phyloP scores from a whole-genome alignment of 352 stramenopile genomes.

The Pythium phragmiticola region DNA sequence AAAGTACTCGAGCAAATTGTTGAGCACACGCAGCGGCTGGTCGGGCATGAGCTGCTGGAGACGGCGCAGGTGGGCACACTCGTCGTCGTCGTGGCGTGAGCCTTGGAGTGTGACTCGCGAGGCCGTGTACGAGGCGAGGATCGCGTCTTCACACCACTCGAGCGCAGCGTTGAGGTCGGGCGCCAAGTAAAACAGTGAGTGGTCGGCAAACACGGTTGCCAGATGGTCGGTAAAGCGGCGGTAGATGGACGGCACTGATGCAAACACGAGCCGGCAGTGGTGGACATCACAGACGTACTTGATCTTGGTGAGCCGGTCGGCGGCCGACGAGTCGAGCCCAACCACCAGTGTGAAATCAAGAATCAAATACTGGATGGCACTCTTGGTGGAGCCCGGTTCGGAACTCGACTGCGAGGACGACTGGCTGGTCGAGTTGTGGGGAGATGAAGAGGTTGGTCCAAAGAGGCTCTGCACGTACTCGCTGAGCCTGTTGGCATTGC shows the following conservation, averaged over 20 bases:
- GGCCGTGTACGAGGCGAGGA: slow-evolving; percentile 40
- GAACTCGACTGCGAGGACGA: not conserved
- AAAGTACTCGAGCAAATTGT: slow-evolving; percentile 76
- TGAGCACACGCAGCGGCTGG: slow-evolving; percentile 57
- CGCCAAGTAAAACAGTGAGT: slow-evolving; percentile 51
- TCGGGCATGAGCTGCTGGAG: slow-evolving; percentile 71
- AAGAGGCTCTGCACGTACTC: slow-evolving; percentile 86
- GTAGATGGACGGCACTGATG: slow-evolving; percentile 60
- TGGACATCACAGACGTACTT: slow-evolving; percentile 74
- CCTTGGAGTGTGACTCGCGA: slow-evolving; percentile 21
- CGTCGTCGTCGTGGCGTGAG: slow-evolving; percentile 40
- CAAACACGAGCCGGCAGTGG: slow-evolving; percentile 67
- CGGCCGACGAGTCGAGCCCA: slow-evolving; percentile 87
- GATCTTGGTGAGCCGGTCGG: slow-evolving; percentile 75
- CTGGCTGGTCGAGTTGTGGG: not conserved
- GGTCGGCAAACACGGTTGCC: slow-evolving; percentile 50
- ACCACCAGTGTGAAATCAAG: slow-evolving; percentile 93
- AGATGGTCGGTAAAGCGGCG: slow-evolving; percentile 59
- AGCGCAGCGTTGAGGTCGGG: slow-evolving; percentile 63
- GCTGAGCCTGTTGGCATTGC: slow-evolving; percentile 89
- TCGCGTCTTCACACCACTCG: slow-evolving; percentile 71
- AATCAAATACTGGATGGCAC: slow-evolving; percentile 60
- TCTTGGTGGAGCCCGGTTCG: not conserved
- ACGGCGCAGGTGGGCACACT: slow-evolving; percentile 48
- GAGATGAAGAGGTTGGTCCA: slow-evolving; percentile 9